Percentiles rank a stretch among this genome's conserved stretches.
Evolutionary conservation across 257 asterid species (phyloP).

Genomic region (Galeopsis tetrahit): DNA sequence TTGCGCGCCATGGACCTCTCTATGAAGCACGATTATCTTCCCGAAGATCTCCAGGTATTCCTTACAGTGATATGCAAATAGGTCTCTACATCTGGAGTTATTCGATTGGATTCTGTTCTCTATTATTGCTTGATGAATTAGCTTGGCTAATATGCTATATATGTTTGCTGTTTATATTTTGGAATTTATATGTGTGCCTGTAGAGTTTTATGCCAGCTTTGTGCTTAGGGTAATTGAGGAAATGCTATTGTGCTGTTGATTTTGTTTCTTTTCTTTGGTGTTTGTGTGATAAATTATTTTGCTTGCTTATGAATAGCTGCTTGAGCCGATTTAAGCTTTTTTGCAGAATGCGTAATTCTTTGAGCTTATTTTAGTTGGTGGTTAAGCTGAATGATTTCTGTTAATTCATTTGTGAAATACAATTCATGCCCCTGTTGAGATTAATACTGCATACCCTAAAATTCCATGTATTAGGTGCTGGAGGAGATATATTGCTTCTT

Average conservation of each 20-base stretch:
- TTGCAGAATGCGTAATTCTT: constrained; percentile 10
- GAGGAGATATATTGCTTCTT: constrained; percentile 11
- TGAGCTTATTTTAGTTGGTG: background rate
- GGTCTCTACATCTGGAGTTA: constrained; percentile 11
- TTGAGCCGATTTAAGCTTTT: constrained; percentile 7
- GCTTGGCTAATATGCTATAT: constrained; percentile 10
- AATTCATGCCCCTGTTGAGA: background rate
- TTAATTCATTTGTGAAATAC: constrained; percentile 5
- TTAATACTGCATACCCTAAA: constrained; percentile 10
- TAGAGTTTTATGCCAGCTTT: background rate
- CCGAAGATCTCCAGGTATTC: constrained; percentile 75
- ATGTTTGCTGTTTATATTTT: background rate
- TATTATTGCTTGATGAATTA: background rate
- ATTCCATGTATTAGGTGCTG: constrained; percentile 2
- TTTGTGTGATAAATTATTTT: background rate
- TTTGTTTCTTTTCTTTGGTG: constrained; percentile 1
- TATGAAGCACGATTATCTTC: constrained; percentile 84
- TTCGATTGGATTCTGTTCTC: background rate
- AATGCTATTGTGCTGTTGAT: background rate
- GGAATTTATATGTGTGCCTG: constrained; percentile 15
- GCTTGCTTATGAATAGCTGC: background rate
- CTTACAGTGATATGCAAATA: background rate
- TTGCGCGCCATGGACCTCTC: constrained; percentile 95
- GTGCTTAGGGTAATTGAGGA: background rate
- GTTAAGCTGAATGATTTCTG: background rate